Base-by-base conservation (phyloP, 2,329 filamentous ascomycete species). In the Tolypocladium amazonense region DNA sequence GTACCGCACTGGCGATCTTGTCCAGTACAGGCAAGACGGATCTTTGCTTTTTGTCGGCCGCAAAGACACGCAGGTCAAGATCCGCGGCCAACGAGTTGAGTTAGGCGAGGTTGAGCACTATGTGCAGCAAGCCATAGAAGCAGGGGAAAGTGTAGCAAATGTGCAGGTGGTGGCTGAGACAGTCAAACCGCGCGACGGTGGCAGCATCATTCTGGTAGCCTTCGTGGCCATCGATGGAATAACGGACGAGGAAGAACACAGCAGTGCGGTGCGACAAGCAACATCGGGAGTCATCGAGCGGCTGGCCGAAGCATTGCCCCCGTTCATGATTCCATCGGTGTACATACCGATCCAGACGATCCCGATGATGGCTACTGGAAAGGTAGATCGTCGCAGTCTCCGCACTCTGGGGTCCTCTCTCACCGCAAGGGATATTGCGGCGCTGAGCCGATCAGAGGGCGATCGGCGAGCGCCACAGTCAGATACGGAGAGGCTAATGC, bases 11-110 rank as follows among this genome's bases (percentile, higher is more conserved):
- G 65, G 65, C 3, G 66, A 67, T 50, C 59, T 67, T 2, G 56
- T 64, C 45, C 41, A 57, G 62, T 72, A 73, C 50, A 65, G 71
- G 53, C 52, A 59, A 0, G 71, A 78, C 61, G 75, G 75, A 23
- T 63, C 62, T 12, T 65, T 80, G 27, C 63, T 69, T 1, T 79
- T 74, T 58, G 64, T 80, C 57, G 79, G 80, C 56, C 73, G 82
- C 47, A 81, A 80, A 63, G 81, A 84, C 64, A 74, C 73, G 0
- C 81, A 84, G 66, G 75, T 84, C 56, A 85, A 84, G 66, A 67
- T 85, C 20, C 75, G 77, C 35, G 85, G 84, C 52, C 83, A 77
- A 59, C 69, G 81, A 57, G 72, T 82, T 58, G 84, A 80, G 69
- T 70, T 80, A 14, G 62, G 56, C 23, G 65, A 64, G 20, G 57